A percentile compares a stretch with the other conserved stretches of the same genome.
phyloP scores from a whole-genome alignment of 2,329 filamentous ascomycete genomes.

The Keithomyces neogunnii region DNA sequence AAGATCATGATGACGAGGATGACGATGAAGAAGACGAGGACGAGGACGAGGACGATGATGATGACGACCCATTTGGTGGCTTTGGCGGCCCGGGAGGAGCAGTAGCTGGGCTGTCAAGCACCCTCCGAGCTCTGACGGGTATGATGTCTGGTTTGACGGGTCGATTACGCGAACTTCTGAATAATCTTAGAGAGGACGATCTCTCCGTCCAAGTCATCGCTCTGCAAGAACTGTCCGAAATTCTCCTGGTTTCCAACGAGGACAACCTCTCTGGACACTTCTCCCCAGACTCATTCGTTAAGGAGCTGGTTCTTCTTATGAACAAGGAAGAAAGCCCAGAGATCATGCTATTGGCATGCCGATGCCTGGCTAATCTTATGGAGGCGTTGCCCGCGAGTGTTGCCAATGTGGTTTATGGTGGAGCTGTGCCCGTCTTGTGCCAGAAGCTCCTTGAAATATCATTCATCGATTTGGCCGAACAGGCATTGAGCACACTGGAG shows the following conservation, averaged over 20 bases:
- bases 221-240: conserved; percentile 85
- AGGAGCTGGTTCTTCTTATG: conserved; percentile 89
- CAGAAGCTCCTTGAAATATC: conserved; percentile 93
- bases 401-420: conserved; percentile 94
- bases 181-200: conserved; percentile 71
- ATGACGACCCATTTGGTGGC: conserved; percentile 53
- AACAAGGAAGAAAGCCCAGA: conserved; percentile 92
- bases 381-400: conserved; percentile 89
- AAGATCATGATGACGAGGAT: conserved; percentile 29
- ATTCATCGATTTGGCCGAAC: conserved; percentile 95
- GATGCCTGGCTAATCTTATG: conserved; percentile 95
- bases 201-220: conserved; percentile 89
- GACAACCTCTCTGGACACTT: conserved; percentile 95
- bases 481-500: conserved; percentile 90
- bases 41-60: conserved; percentile 56
- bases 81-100: conserved; percentile 60
- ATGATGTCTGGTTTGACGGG: conserved; percentile 83
- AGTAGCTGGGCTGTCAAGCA: conserved; percentile 63
- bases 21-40: conserved; percentile 47
- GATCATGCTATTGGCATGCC: conserved; percentile 93
- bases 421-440: conserved; percentile 87
- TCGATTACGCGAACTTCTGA: conserved; percentile 69
- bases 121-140: conserved; percentile 77
- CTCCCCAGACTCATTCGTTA: conserved; percentile 87
- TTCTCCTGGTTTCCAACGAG: conserved; percentile 89